Evolutionary conservation across 116 monocot species (phyloP).

Genomic region (Dioscorea cayenensis): DNA sequence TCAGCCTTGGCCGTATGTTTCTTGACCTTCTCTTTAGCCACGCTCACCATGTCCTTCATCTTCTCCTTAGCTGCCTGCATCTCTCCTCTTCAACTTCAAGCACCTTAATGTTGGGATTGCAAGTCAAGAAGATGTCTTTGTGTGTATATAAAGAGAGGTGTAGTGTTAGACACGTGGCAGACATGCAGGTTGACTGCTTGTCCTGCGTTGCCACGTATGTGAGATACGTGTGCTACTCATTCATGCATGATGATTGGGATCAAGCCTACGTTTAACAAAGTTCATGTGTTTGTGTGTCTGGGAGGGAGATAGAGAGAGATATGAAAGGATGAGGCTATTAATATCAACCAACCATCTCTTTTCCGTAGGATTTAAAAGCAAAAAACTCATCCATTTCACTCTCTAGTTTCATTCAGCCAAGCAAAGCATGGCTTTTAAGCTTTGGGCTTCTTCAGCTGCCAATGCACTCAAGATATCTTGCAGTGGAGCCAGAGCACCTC

Average conservation of each 20-base stretch:
- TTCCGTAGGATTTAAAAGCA: background rate
- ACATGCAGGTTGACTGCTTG: no score
- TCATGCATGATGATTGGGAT: no score
- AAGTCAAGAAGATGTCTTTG: no score
- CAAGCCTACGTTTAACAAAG: background rate
- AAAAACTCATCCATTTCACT: background rate
- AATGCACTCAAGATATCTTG: slow-evolving; percentile 3
- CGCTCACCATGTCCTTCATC: slow-evolving; percentile 36
- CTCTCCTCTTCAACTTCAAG: background rate
- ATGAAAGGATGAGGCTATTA: slow-evolving; percentile 1
- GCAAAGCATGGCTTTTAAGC: background rate
- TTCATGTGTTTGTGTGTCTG: no score
- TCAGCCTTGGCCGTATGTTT: slow-evolving; percentile 14
- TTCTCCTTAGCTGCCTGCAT: slow-evolving; percentile 38
- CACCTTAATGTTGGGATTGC: no score
- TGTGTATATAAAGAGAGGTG: no score
- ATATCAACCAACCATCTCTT: background rate
- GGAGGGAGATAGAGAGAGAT: background rate
- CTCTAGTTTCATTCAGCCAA: background rate
- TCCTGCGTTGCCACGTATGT: no score
- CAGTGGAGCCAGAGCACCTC: slow-evolving; percentile 4
- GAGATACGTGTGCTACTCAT: no score
- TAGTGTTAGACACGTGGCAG: no score
- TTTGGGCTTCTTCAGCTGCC: slow-evolving; percentile 5
- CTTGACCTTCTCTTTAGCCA: slow-evolving; percentile 32